A percentile compares a stretch with the other conserved stretches of the same genome.
These are phyloP conservation scores for Petunia secreta DNA, from an alignment of 257 asterid genomes.

Conservation along the genomic window DNA sequence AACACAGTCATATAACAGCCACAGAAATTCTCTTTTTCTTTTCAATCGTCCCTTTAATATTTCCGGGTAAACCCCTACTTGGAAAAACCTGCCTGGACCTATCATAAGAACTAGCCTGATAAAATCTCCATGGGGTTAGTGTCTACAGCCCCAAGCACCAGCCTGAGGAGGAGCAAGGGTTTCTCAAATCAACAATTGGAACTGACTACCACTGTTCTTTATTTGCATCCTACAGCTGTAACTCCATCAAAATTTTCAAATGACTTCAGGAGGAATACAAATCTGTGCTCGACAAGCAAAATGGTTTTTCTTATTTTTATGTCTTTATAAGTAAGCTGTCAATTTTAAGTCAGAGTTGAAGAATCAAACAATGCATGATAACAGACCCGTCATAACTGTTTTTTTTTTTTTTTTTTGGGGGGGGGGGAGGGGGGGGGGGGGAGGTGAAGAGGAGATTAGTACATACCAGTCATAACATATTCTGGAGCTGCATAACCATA, in stretches of 20 bases:
- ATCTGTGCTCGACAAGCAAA: background rate
- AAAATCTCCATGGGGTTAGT: background rate
- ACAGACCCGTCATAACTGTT: background rate
- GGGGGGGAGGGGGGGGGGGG: background rate
- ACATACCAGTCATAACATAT: constrained; percentile 98
- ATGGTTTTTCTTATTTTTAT: background rate
- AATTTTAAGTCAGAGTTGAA: background rate
- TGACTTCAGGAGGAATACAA: background rate
- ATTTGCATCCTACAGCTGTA: background rate
- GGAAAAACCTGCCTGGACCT: background rate
- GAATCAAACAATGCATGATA: constrained; percentile 1
- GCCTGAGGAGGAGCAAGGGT: background rate
- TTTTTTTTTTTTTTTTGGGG: background rate
- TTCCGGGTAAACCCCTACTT: background rate
- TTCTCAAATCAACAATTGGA: background rate
- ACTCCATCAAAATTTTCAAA: background rate
- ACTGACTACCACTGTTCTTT: background rate
- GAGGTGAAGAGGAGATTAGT: background rate
- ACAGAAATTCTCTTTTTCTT: background rate
- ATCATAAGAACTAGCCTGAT: background rate
- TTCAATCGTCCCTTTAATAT: background rate
- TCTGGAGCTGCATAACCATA: constrained; percentile 99
- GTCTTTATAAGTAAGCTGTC: background rate
- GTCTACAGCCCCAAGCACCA: background rate
- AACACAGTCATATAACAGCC: background rate